Percentiles rank a stretch among this genome's conserved stretches.
phyloP scores from a whole-genome alignment of 2,329 filamentous ascomycete species.

The Chaetomiaceae sp. region DNA sequence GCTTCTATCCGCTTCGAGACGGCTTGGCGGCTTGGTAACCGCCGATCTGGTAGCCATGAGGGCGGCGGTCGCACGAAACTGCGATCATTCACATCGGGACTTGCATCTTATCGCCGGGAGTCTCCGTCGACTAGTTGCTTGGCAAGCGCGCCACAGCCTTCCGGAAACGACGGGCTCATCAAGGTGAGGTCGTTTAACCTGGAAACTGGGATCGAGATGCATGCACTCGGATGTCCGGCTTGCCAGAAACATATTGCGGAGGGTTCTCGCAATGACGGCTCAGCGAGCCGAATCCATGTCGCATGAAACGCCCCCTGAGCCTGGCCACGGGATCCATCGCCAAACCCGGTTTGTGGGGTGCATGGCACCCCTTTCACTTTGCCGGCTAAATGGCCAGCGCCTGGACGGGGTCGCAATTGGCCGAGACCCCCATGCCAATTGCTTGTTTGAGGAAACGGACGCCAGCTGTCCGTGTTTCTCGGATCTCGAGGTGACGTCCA shows the following conservation, averaged over 20 bases:
- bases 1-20: too few relatives aligned
- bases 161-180: too few relatives aligned
- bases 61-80: too few relatives aligned
- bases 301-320: slow-evolving; percentile 1
- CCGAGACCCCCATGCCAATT: not conserved
- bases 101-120: too few relatives aligned
- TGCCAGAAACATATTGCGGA: not conserved
- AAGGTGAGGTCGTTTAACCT: too few relatives aligned
- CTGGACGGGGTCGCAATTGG: slow-evolving; percentile 2
- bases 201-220: not conserved
- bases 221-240: not conserved
- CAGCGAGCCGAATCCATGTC: slow-evolving; percentile 4
- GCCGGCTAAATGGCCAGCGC: slow-evolving; percentile 8
- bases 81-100: too few relatives aligned
- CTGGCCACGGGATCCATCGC: not conserved
- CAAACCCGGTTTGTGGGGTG: slow-evolving; percentile 9
- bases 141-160: too few relatives aligned
- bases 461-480: slow-evolving; percentile 5
- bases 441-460: slow-evolving; percentile 10
- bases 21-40: too few relatives aligned
- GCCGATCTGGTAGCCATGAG: too few relatives aligned
- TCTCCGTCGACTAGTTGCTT: too few relatives aligned
- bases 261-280: slow-evolving; percentile 2
- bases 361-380: not conserved
- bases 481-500: not conserved